phyloP scores from a whole-genome alignment of 306 rosid species.

The Pterocarpus santalinus region DNA sequence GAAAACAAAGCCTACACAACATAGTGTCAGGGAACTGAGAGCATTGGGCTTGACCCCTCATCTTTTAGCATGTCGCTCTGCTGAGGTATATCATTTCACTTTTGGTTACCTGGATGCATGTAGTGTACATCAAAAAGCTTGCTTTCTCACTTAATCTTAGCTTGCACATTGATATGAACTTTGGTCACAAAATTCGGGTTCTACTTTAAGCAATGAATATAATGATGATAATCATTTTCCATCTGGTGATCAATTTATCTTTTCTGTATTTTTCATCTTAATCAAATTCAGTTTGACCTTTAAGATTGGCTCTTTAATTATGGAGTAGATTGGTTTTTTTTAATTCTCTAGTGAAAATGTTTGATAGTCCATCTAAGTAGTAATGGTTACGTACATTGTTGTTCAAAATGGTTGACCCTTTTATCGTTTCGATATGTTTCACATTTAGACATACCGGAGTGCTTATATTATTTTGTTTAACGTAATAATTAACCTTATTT shows the following conservation, averaged over 20 bases:
- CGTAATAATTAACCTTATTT: not conserved
- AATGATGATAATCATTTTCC: conserved; percentile 13
- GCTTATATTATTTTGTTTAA: conserved; percentile 15
- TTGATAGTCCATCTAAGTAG: not conserved
- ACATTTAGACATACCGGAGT: conserved; percentile 1
- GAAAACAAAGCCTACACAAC: conserved; percentile 99
- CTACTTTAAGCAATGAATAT: conserved; percentile 4
- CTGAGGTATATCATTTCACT: conserved; percentile 69
- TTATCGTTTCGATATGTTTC: conserved; percentile 3
- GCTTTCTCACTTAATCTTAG: conserved; percentile 30
- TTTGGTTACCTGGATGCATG: conserved; percentile 34
- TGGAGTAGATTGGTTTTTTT: not conserved
- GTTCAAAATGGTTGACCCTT: conserved; percentile 16
- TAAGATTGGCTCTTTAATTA: conserved; percentile 4
- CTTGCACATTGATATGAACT: not conserved
- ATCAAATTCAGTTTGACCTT: not conserved
- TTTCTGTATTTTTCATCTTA: conserved; percentile 18
- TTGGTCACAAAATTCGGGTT: conserved; percentile 15
- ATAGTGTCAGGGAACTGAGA: conserved; percentile 94
- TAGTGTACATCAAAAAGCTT: conserved; percentile 17
- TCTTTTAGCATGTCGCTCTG: conserved; percentile 94
- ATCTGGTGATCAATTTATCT: not conserved
- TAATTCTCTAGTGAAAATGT: not conserved
- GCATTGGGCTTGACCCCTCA: conserved; percentile 97
- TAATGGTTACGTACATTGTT: not conserved